Base-by-base conservation (phyloP, 306 rosid species). In the Luffa aegyptiaca region DNA sequence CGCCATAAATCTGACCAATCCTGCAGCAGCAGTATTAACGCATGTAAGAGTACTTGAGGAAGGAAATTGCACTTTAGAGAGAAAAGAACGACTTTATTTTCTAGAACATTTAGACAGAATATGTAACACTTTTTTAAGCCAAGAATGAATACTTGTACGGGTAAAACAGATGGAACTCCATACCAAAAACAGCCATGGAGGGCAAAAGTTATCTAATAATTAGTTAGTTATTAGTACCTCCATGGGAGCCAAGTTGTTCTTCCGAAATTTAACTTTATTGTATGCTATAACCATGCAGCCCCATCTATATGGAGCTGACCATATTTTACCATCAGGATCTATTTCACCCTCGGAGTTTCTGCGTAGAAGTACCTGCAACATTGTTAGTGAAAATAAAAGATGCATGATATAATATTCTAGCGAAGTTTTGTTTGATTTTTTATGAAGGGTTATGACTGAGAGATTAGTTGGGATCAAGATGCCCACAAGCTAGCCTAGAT, bases 1-100 rank as follows among this genome's bases (percentile, higher is more conserved):
- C 95, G 90, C 98, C 98, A 94, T 81, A 94, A 84, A 89, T 94
- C 97, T 71, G 87, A 86, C 98, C 98, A 94, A 77, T 94, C 98
- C 98, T 94, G 89, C 82, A 84, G 79, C 59, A 73, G 77, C 59
- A 81, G 81, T 82, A 84, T 53, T 77, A 12, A 80, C 44, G 69
- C 18, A 42, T 55, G 75, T 73, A 61, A 84, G 70, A 84, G 75
- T 17, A 80, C n/a, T 75, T 21, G 46, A 46, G 72, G 42, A 45
- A 72, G 56, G 20, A 20, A 70, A 72, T 46, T 5, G 77, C 58
- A 5, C 77, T 48, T 72, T 6, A 35, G 49, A 75, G 17, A 10
- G 65, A 33, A 51, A 45, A 75, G 31, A 11, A 35, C 8, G 59
- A 75, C 35, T 53, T 56, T 56, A 75, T 46, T 26, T 48, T 71